phyloP scores from a whole-genome alignment of 2,329 filamentous ascomycete species.

The Colletotrichum lentis region DNA sequence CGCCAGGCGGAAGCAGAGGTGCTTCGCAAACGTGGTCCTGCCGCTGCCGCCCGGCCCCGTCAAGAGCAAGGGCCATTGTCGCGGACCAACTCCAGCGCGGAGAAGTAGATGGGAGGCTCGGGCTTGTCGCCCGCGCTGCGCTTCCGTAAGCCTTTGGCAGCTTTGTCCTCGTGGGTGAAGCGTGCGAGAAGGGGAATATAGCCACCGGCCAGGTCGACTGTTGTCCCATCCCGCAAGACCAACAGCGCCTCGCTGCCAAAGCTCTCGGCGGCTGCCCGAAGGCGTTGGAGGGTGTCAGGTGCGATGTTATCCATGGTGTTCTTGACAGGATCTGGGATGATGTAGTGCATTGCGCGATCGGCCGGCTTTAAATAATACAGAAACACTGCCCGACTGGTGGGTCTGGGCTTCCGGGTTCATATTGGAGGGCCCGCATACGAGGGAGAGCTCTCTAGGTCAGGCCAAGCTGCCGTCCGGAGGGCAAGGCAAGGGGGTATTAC shows the following conservation, averaged over 20 bases:
- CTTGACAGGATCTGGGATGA: not conserved
- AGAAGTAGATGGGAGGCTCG: constrained; percentile 12
- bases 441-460: too few relatives aligned
- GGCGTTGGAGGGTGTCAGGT: not conserved
- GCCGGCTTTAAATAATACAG: constrained; percentile 9
- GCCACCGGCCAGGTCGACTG: constrained; percentile 1
- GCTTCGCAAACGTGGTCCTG: constrained; percentile 20
- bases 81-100: constrained; percentile 9
- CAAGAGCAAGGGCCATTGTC: not conserved
- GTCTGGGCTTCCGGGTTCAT: not conserved
- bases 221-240: not conserved
- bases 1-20: constrained; percentile 4
- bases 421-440: not conserved
- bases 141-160: constrained; percentile 19
- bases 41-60: constrained; percentile 13
- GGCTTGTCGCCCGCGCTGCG: not conserved
- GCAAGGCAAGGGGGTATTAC: too few relatives aligned
- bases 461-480: too few relatives aligned
- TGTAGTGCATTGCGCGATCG: not conserved
- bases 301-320: not conserved
- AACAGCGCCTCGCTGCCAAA: constrained; percentile 18
- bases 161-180: constrained; percentile 24
- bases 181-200: constrained; percentile 11
- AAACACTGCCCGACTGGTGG: not conserved
- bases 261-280: not conserved